phyloP scores from a whole-genome alignment of 1,139 yeast genomes.

The Spathaspora sp. region DNA sequence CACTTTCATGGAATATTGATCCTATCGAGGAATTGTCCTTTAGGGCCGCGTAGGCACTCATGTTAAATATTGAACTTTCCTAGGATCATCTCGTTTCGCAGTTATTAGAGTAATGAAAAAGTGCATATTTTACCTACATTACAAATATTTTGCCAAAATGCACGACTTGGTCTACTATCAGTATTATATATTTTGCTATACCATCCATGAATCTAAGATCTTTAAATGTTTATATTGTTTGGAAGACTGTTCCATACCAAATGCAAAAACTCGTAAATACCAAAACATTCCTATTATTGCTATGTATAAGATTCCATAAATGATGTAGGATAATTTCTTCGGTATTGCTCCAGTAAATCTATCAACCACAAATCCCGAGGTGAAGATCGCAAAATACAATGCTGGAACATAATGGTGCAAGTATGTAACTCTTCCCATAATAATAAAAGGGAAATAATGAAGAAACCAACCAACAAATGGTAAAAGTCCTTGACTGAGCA shows the following conservation, averaged over 20 bases:
- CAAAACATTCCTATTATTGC: constrained; percentile 28
- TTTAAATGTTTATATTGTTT: constrained; percentile 23
- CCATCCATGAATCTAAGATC: constrained; percentile 31
- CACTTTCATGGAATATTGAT: constrained; percentile 17
- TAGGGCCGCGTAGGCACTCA: constrained; percentile 60
- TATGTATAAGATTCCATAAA: constrained; percentile 23
- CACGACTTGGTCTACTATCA: neutral
- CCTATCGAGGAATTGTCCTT: constrained; percentile 18
- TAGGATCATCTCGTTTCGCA: neutral
- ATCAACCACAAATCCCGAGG: constrained; percentile 43
- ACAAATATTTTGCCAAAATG: neutral
- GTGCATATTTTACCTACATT: too few species aligned
- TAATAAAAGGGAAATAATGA: constrained; percentile 83
- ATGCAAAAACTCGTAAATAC: constrained; percentile 28
- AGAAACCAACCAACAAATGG: constrained; percentile 92
- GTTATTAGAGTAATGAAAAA: neutral
- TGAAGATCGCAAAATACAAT: constrained; percentile 86
- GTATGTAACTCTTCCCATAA: constrained; percentile 96
- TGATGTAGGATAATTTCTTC: constrained; percentile 8
- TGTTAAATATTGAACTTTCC: constrained; percentile 6
- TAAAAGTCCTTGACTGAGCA: constrained; percentile 35
- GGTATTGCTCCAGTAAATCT: constrained; percentile 16
- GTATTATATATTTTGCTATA: constrained; percentile 3
- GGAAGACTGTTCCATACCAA: constrained; percentile 37
- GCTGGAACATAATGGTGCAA: constrained; percentile 98